Percentiles rank a stretch among this genome's conserved stretches.
phyloP scores from a whole-genome alignment of 2,329 filamentous ascomycete species.

The Aspergillus luchuensis region DNA sequence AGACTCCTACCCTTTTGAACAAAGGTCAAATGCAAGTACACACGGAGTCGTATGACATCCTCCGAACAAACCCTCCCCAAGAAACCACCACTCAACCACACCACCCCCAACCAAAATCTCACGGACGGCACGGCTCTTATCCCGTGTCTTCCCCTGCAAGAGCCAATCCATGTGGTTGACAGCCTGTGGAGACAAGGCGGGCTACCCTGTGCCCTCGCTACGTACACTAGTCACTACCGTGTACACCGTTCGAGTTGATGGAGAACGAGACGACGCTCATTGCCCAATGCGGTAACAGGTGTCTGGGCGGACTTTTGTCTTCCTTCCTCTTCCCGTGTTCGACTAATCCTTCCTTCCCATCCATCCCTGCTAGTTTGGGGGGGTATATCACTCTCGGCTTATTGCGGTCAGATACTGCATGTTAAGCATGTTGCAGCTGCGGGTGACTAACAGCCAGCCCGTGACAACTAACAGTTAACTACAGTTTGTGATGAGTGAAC shows the following conservation, averaged over 20 bases:
- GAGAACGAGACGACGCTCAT: neutral
- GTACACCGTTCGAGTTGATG: neutral
- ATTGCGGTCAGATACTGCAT: neutral
- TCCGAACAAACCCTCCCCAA: too few relatives aligned
- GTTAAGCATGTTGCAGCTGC: too few relatives aligned
- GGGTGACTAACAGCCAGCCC: too few relatives aligned
- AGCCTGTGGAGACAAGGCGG: neutral
- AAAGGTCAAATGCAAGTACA: neutral
- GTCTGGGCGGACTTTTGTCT: neutral
- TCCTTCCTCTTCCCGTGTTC: neutral
- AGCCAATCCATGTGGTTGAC: slow-evolving; percentile 1
- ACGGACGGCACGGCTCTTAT: too few relatives aligned
- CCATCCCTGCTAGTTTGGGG: neutral
- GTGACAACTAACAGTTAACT: too few relatives aligned
- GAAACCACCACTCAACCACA: too few relatives aligned
- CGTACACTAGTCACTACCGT: neutral
- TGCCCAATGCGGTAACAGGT: neutral
- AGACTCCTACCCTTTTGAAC: neutral
- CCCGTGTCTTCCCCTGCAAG: neutral
- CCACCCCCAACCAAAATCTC: too few relatives aligned
- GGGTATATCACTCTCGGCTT: neutral
- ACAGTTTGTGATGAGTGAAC: too few relatives aligned
- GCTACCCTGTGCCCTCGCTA: neutral
- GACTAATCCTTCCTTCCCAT: neutral
- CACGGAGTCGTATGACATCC: neutral